Base-by-base conservation (phyloP, 2,329 filamentous ascomycete species). In the Ophiocordyceps polyrhachis-furcata region DNA sequence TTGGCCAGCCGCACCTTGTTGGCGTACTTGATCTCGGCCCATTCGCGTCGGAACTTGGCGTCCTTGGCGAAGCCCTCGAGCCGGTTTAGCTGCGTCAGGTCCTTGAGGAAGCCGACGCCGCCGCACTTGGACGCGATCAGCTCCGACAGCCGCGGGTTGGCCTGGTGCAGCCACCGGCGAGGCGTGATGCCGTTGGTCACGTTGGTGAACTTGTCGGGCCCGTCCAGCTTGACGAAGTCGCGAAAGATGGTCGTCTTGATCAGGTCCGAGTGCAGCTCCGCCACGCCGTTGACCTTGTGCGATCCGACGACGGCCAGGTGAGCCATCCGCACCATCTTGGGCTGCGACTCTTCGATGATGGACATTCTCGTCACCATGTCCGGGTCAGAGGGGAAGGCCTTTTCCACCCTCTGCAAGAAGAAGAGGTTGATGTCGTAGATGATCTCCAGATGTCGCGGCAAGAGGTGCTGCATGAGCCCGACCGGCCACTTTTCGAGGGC, bases 211-310 rank as follows among this genome's bases (percentile, higher is more conserved):
- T 95, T 95, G 71, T 98, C 91, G 0, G 82, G 81, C 3, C 91
- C 91, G 55, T 91, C 98, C 51, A 98, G 85, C 54, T 78, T 74
- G 48, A 98, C 89, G 63, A 98, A 98, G 62, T 98, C 91, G 63
- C 91, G 95, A 77, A 98, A 96, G 53, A 98, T 93, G n/a, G 91
- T 98, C 0, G 88, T 93, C 70, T 91, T 91, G 70, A 98, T 94
- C 47, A 98, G 71, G 59, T 98, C 91, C 1, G 91, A 98, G 66
- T 98, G 91, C 51, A 98, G 68, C 66, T 98, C 91, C 31, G 91
- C 91, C 32, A 98, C 91, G 61, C 91, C 91, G 54, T 98, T 98
- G 68, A 98, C 88, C 70, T 96, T 98, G 76, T 96, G 91, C 32
- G 91, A 96, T 42, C 91, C 91, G 55, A 98, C 87, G 58, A 96